Percentiles rank a stretch among this genome's conserved stretches.
Conservation (phyloP, 768 basidiomycete genomes). For the Fistulinella prunicolor region DNA sequence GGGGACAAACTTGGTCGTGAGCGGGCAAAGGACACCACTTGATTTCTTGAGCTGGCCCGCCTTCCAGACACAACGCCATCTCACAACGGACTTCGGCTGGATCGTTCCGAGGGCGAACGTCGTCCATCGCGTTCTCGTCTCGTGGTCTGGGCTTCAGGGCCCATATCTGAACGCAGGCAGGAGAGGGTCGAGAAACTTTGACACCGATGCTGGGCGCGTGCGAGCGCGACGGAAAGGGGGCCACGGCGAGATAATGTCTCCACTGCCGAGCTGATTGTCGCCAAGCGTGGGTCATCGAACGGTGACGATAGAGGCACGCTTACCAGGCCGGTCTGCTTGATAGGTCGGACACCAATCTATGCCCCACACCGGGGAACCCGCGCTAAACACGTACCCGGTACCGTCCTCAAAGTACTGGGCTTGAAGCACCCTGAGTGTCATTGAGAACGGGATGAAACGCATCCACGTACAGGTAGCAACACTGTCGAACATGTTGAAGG, state of each 20-base stretch:
- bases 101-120: slow-evolving; percentile 24
- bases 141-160: slow-evolving; percentile 34
- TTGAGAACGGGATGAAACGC: slow-evolving; percentile 10
- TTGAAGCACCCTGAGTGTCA: slow-evolving; percentile 29
- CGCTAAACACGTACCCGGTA: slow-evolving; percentile 71
- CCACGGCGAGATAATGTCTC: slow-evolving; percentile 83
- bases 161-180: slow-evolving; percentile 89
- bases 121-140: slow-evolving; percentile 11
- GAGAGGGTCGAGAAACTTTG: slow-evolving; percentile 50
- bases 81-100: slow-evolving; percentile 61
- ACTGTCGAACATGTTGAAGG: slow-evolving; percentile 55
- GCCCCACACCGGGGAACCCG: slow-evolving; percentile 88
- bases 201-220: slow-evolving; percentile 67
- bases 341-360: slow-evolving; percentile 92
- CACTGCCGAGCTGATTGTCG: slow-evolving; percentile 43
- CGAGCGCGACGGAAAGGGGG: slow-evolving; percentile 62
- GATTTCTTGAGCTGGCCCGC: slow-evolving; percentile 73
- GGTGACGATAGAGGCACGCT: slow-evolving; percentile 5
- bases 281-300: not conserved
- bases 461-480: slow-evolving; percentile 58
- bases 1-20: slow-evolving; percentile 51
- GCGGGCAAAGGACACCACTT: slow-evolving; percentile 95
- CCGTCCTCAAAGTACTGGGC: slow-evolving; percentile 59
- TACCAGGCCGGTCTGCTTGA: slow-evolving; percentile 52
- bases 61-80: slow-evolving; percentile 81